A percentile compares a stretch with the other conserved stretches of the same genome.
Evolutionary conservation across 306 rosid genomes (phyloP).

Genomic region (Neltuma alba): DNA sequence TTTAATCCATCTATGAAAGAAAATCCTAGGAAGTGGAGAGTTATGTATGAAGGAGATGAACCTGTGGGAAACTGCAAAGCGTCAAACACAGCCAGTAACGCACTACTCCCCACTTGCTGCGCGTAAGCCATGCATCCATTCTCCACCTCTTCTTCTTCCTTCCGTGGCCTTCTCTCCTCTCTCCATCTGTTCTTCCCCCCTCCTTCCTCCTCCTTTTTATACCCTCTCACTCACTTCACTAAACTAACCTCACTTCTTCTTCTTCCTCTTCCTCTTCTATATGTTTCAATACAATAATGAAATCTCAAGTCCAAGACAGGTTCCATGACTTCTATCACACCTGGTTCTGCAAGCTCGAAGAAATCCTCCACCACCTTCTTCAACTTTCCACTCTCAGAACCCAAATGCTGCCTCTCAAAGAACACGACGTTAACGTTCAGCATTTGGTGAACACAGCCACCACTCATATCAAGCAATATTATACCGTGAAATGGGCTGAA

Average conservation of each 20-base stretch:
- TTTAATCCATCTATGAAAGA: too few species aligned
- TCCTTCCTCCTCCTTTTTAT: not conserved
- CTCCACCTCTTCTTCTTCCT: constrained; percentile 25
- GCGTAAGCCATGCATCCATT: constrained; percentile 65
- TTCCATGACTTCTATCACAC: constrained; percentile 53
- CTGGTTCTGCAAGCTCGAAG: constrained; percentile 59
- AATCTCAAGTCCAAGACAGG: constrained; percentile 40
- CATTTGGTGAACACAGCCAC: constrained; percentile 50
- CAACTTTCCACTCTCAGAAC: constrained; percentile 10
- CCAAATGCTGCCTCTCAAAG: not conserved
- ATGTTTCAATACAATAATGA: constrained; percentile 30
- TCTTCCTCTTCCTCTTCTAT: not conserved
- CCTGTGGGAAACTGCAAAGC: constrained; percentile 39
- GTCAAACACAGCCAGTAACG: constrained; percentile 23
- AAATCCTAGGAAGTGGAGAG: not conserved
- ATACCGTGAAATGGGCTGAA: constrained; percentile 65
- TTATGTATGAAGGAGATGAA: not conserved
- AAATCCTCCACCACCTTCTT: constrained; percentile 40
- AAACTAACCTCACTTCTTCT: not conserved
- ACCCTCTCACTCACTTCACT: not conserved
- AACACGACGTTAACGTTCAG: constrained; percentile 40
- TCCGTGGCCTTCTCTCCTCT: constrained; percentile 50
- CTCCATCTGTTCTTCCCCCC: constrained; percentile 47
- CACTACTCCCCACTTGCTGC: constrained; percentile 43
- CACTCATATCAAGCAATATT: constrained; percentile 59